Conservation (phyloP, 2,329 filamentous ascomycete genomes). For the Diaporthe ilicicola region DNA sequence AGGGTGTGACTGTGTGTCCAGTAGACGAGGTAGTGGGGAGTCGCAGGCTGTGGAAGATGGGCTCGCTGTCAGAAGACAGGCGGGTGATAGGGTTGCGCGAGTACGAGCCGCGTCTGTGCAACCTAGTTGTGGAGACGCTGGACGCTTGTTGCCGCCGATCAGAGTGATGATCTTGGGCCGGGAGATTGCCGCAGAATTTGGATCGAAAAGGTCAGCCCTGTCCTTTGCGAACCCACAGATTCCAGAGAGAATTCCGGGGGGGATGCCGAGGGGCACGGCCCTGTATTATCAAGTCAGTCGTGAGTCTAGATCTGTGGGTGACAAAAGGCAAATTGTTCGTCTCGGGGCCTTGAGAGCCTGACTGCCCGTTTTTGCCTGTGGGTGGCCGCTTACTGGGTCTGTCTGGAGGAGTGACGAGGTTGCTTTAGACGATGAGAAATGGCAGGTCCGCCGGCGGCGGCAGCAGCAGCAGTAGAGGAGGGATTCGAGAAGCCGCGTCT, state of each 20-base stretch:
- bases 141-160: neutral
- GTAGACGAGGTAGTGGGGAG: neutral
- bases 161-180: constrained; percentile 7
- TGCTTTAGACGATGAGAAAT: constrained; percentile 1
- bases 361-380: neutral
- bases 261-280: constrained; percentile 5
- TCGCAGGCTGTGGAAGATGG: neutral
- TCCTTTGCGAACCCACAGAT: neutral
- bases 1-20: neutral
- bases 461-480: neutral
- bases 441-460: neutral
- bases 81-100: constrained; percentile 11
- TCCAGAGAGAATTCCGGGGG: constrained; percentile 10
- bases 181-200: constrained; percentile 17
- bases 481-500: neutral
- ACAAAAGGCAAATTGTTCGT: neutral
- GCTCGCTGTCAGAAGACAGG: constrained; percentile 4
- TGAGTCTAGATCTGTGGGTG: neutral
- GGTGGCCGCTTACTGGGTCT: constrained; percentile 9
- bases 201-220: constrained; percentile 5
- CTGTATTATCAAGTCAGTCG: constrained; percentile 21
- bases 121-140: constrained; percentile 16
- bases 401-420: constrained; percentile 1
- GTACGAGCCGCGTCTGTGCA: constrained; percentile 24
- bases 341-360: neutral